phyloP scores from a whole-genome alignment of 2,329 filamentous ascomycete species.

The Aspergillus nomiae region DNA sequence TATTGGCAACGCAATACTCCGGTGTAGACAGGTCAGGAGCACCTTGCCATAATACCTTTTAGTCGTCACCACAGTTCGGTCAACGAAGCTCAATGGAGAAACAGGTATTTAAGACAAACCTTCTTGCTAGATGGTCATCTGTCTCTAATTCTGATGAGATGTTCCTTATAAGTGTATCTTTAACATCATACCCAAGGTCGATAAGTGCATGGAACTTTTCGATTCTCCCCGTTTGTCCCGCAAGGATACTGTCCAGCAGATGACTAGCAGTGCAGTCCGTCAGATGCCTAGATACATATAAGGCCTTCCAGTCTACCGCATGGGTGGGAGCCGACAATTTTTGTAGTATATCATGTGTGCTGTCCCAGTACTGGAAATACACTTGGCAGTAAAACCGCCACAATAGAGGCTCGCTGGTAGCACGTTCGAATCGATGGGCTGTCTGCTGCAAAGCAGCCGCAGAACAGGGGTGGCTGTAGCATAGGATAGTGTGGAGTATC shows the following conservation, averaged over 20 bases:
- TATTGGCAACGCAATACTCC: constrained; percentile 73
- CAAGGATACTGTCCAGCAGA: constrained; percentile 69
- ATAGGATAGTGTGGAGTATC: constrained; percentile 77
- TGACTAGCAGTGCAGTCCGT: constrained; percentile 55
- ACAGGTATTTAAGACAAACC: constrained; percentile 35
- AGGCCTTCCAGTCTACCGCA: constrained; percentile 71
- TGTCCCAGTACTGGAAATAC: constrained; percentile 75
- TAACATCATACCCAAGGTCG: constrained; percentile 78
- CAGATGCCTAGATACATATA: constrained; percentile 61
- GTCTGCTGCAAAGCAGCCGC: constrained; percentile 59
- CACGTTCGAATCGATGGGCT: constrained; percentile 64
- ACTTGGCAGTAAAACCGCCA: constrained; percentile 76
- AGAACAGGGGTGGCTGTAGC: constrained; percentile 57
- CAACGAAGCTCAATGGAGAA: constrained; percentile 1
- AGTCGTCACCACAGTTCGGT: background rate
- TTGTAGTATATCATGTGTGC: constrained; percentile 59
- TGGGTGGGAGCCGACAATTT: constrained; percentile 58
- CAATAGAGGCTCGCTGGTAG: constrained; percentile 72
- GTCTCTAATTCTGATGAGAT: constrained; percentile 59
- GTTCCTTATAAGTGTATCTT: constrained; percentile 76
- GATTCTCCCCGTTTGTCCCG: constrained; percentile 69
- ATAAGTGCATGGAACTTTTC: constrained; percentile 71
- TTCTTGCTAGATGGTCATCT: constrained; percentile 76
- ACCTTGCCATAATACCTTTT: constrained; percentile 72
- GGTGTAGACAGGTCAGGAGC: constrained; percentile 77